Conservation (phyloP, 1,139 yeast species). For the Scheffersomyces parashehatae region DNA sequence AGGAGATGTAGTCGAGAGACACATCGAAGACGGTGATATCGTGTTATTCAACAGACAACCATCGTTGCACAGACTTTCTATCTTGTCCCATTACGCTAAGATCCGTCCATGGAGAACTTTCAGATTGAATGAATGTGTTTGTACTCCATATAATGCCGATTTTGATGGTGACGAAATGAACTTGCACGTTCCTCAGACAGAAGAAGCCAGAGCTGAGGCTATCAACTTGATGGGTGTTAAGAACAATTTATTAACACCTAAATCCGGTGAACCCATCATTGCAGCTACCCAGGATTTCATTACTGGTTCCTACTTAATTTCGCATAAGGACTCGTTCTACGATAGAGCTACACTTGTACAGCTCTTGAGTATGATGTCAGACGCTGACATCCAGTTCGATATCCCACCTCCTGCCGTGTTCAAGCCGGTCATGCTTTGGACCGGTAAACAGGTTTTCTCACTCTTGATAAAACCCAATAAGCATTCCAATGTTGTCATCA, state of each 20-base stretch:
- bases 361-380: constrained; percentile 92
- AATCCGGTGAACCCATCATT: constrained; percentile 98
- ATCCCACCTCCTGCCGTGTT: constrained; percentile 92
- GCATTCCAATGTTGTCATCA: constrained; percentile 75
- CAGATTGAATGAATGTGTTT: constrained; percentile 96
- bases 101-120: constrained; percentile 98
- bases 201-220: constrained; percentile 98
- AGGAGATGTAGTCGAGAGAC: constrained; percentile 98
- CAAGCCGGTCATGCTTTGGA: constrained; percentile 91
- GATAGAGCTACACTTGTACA: constrained; percentile 86
- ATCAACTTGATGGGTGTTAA: constrained; percentile 98
- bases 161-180: constrained; percentile 99
- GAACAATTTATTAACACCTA: constrained; percentile 90
- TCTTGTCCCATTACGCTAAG: constrained; percentile 92
- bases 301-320: constrained; percentile 90
- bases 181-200: constrained; percentile 97
- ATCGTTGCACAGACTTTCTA: constrained; percentile 90
- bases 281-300: constrained; percentile 99
- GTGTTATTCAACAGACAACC: constrained; percentile 98
- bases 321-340: constrained; percentile 90
- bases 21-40: constrained; percentile 94
- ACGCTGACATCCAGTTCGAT: constrained; percentile 84
- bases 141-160: constrained; percentile 99
- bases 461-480: constrained; percentile 82
- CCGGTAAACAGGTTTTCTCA: constrained; percentile 95